Evolutionary conservation across 352 stramenopile species (phyloP).

Genomic region (Globisporangium alternatum): DNA sequence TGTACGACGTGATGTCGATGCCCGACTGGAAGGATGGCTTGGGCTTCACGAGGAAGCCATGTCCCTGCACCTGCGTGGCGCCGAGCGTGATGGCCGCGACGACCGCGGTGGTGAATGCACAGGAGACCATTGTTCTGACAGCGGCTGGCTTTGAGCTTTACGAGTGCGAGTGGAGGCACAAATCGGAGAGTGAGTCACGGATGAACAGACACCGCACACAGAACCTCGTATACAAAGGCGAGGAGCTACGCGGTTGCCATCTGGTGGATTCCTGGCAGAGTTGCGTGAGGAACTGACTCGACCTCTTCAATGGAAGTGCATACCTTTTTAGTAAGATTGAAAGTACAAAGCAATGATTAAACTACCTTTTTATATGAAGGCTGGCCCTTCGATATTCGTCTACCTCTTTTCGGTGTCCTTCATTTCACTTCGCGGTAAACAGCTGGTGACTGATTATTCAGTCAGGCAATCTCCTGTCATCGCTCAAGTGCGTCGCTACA

Average conservation of each 20-base stretch:
- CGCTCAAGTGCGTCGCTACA: no score
- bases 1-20: conserved; percentile 42
- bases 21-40: conserved; percentile 29
- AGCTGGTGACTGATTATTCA: not conserved
- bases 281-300: not conserved
- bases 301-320: not conserved
- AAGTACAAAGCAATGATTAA: not conserved
- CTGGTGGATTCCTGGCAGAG: not conserved
- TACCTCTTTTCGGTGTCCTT: not conserved
- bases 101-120: conserved; percentile 15
- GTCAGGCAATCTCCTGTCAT: no score
- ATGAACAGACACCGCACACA: not conserved
- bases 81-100: conserved; percentile 12
- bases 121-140: conserved; percentile 6
- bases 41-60: conserved; percentile 40
- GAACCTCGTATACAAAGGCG: not conserved
- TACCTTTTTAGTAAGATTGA: not conserved
- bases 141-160: not conserved
- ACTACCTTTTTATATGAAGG: not conserved
- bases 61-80: conserved; percentile 20
- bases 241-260: not conserved
- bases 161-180: not conserved
- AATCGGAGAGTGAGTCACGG: not conserved
- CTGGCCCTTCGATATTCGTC: not conserved
- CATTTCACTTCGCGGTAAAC: not conserved